Percentiles rank a stretch among this genome's conserved stretches.
Evolutionary conservation across 768 basidiomycete genomes (phyloP).

Genomic region (Serendipita vermifera): DNA sequence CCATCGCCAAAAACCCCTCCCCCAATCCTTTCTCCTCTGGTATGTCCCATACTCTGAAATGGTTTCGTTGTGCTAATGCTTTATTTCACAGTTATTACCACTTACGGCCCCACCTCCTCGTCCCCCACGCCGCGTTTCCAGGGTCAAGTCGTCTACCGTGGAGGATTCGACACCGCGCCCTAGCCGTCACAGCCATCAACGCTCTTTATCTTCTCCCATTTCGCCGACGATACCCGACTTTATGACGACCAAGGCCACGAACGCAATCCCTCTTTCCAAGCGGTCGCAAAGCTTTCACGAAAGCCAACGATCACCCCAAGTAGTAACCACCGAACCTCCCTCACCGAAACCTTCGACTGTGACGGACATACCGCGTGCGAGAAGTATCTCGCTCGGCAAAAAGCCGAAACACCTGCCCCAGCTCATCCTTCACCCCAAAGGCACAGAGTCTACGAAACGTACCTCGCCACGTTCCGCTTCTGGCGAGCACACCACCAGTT

Average conservation of each 20-base stretch:
- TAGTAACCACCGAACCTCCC: not conserved
- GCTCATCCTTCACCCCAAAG: no score
- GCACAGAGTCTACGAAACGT: no score
- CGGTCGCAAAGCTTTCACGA: not conserved
- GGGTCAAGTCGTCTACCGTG: not conserved
- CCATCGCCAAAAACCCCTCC: no score
- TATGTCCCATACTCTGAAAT: no score
- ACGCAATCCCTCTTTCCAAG: not conserved
- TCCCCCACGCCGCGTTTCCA: not conserved
- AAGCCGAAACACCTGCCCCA: no score
- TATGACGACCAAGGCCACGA: not conserved
- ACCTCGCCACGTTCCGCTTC: no score
- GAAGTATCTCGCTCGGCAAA: no score
- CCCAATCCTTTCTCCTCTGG: no score
- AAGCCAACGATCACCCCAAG: no score
- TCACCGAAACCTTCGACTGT: not conserved
- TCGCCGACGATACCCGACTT: not conserved
- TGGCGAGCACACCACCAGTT: not conserved
- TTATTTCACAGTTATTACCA: no score
- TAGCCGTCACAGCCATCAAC: not conserved
- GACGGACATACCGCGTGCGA: not conserved
- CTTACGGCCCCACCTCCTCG: conserved; percentile 2
- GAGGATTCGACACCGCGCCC: not conserved
- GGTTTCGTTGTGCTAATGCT: no score
- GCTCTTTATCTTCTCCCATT: not conserved